A percentile compares a stretch with the other conserved stretches of the same genome.
phyloP scores from a whole-genome alignment of 257 asterid species.

The Osmanthus fragrans region DNA sequence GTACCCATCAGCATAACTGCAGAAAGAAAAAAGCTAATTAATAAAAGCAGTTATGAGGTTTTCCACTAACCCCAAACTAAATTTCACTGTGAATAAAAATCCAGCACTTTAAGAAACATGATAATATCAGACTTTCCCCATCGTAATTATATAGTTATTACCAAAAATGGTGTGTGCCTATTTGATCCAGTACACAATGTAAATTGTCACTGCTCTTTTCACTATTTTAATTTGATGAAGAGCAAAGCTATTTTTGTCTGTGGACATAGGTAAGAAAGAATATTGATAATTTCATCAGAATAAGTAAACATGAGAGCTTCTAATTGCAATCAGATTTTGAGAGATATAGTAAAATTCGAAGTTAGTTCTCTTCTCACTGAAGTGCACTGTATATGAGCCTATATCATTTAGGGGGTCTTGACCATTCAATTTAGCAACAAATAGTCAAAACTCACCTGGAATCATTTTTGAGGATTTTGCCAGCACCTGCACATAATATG shows the following conservation, averaged over 20 bases:
- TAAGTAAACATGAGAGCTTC: background rate
- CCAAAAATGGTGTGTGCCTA: background rate
- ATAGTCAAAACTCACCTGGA: constrained; percentile 62
- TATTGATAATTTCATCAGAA: background rate
- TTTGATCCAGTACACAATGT: background rate
- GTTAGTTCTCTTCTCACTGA: background rate
- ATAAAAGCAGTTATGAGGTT: constrained; percentile 2
- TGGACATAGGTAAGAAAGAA: background rate
- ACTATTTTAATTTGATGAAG: background rate
- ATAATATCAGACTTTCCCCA: background rate
- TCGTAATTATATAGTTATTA: background rate
- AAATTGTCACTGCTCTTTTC: background rate
- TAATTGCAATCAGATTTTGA: background rate
- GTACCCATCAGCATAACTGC: constrained; percentile 99
- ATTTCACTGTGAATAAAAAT: background rate
- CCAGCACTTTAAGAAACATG: background rate
- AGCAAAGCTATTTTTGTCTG: background rate
- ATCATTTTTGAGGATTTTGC: constrained; percentile 94
- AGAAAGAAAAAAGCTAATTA: constrained; percentile 16
- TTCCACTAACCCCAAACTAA: background rate
- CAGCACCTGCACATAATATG: constrained; percentile 59
- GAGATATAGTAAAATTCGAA: background rate
- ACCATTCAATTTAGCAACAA: background rate
- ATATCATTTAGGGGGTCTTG: background rate
- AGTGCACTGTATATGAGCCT: background rate